Conservation (phyloP, 1,139 yeast species). For the Blastobotrys elegans region DNA sequence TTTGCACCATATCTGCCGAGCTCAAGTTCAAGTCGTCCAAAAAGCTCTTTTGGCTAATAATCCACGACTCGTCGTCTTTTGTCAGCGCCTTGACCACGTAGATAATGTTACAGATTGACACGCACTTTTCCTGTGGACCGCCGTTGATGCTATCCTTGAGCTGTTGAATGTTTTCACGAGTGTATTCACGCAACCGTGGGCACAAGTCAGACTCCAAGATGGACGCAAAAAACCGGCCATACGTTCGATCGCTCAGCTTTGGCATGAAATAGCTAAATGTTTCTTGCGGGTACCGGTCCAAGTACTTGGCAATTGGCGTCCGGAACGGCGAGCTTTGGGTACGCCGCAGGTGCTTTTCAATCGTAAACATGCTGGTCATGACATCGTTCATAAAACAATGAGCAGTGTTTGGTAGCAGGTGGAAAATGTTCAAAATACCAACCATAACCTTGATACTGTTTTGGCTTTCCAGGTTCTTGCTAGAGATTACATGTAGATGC, state of each 20-base stretch:
- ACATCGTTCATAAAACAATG: constrained; percentile 87
- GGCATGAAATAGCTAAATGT: constrained; percentile 66
- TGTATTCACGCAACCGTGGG: constrained; percentile 48
- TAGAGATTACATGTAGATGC: constrained; percentile 63
- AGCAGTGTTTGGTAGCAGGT: constrained; percentile 86
- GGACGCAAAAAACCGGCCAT: constrained; percentile 60
- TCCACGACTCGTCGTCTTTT: constrained; percentile 57
- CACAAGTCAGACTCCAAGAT: constrained; percentile 60
- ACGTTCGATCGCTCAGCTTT: constrained; percentile 60
- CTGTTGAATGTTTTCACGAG: constrained; percentile 46
- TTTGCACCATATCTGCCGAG: constrained; percentile 43
- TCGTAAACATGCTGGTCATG: constrained; percentile 63
- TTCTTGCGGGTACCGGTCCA: constrained; percentile 77
- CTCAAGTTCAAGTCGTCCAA: constrained; percentile 44
- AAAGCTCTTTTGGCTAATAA: constrained; percentile 47
- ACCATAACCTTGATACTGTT: constrained; percentile 81
- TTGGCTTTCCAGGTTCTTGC: constrained; percentile 71
- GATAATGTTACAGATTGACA: constrained; percentile 65
- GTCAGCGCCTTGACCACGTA: constrained; percentile 57
- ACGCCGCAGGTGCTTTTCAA: constrained; percentile 81
- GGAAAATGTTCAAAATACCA: constrained; percentile 88
- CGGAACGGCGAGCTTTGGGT: constrained; percentile 88
- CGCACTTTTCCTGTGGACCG: constrained; percentile 49
- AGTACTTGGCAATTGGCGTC: constrained; percentile 81
- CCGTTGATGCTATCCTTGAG: constrained; percentile 30